Conservation (phyloP, 768 basidiomycete genomes). For the Trametes meyenii region DNA sequence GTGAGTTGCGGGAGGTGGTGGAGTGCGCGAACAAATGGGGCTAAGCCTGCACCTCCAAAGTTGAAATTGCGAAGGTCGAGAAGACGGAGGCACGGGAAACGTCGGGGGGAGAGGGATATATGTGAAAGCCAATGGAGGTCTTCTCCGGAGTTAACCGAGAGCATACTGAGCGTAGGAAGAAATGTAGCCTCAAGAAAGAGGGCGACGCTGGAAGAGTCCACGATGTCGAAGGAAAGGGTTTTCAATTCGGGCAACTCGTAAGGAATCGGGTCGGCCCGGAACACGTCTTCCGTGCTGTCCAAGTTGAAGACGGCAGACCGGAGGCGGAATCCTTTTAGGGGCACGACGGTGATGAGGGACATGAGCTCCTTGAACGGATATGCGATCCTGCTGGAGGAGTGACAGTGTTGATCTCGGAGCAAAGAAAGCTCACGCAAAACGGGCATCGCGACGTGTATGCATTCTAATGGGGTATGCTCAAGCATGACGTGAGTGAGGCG, state of each 20-base stretch:
- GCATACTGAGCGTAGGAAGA: slow-evolving; percentile 29
- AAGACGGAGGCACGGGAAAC: slow-evolving; percentile 29
- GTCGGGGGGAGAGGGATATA: slow-evolving; percentile 25
- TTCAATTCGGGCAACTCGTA: slow-evolving; percentile 27
- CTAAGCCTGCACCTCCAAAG: slow-evolving; percentile 35
- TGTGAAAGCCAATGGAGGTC: slow-evolving; percentile 35
- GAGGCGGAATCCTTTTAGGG: slow-evolving; percentile 31
- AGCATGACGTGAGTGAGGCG: slow-evolving; percentile 31
- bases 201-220: slow-evolving; percentile 34
- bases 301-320: slow-evolving; percentile 31
- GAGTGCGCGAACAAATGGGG: slow-evolving; percentile 34
- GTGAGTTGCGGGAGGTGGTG: slow-evolving; percentile 34
- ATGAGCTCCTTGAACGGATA: slow-evolving; percentile 33
- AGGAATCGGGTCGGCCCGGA: slow-evolving; percentile 23
- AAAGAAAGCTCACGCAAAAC: slow-evolving; percentile 29
- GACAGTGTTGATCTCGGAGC: slow-evolving; percentile 31
- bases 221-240: slow-evolving; percentile 27
- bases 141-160: slow-evolving; percentile 34
- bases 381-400: slow-evolving; percentile 16
- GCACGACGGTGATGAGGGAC: slow-evolving; percentile 21
- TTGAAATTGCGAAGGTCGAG: slow-evolving; percentile 36
- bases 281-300: slow-evolving; percentile 31
- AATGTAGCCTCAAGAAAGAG: slow-evolving; percentile 34
- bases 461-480: slow-evolving; percentile 35
- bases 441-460: slow-evolving; percentile 30